A percentile compares a stretch with the other conserved stretches of the same genome.
phyloP scores from a whole-genome alignment of 495 filamentous ascomycete species.

The Talaromyces wortmannii region DNA sequence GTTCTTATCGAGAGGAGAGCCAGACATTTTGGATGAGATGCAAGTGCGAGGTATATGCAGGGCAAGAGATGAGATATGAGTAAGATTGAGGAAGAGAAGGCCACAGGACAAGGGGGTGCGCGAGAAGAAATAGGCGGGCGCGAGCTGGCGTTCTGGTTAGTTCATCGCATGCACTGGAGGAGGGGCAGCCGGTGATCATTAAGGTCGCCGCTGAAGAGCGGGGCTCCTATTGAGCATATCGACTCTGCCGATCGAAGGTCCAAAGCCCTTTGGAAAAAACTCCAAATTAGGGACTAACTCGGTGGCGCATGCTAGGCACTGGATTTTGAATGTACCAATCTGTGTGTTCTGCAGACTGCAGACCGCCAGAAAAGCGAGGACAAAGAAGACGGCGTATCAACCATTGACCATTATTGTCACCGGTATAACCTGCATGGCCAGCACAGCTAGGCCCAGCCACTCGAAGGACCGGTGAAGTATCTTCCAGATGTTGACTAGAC shows the following conservation, averaged over 20 bases:
- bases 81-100: not conserved
- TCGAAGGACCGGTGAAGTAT: not conserved
- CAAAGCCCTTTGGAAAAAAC: not conserved
- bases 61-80: not conserved
- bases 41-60: not conserved
- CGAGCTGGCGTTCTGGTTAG: not conserved
- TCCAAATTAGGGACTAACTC: not conserved
- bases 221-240: not conserved
- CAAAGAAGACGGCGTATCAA: too few relatives aligned
- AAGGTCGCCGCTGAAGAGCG: not conserved
- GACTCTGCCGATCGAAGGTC: not conserved
- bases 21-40: constrained; percentile 21
- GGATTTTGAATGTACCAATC: too few relatives aligned
- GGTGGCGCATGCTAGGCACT: not conserved
- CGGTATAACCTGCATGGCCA: too few relatives aligned
- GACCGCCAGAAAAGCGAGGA: too few relatives aligned
- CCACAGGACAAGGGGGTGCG: not conserved
- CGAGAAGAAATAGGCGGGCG: not conserved
- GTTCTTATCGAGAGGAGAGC: constrained; percentile 26
- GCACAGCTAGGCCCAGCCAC: not conserved
- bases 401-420: too few relatives aligned
- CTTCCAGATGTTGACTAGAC: too few relatives aligned
- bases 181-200: not conserved
- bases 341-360: too few relatives aligned
- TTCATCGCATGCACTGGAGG: not conserved